A percentile compares a stretch with the other conserved stretches of the same genome.
Conservation (phyloP, 306 rosid species). For the Dryas octopetala region DNA sequence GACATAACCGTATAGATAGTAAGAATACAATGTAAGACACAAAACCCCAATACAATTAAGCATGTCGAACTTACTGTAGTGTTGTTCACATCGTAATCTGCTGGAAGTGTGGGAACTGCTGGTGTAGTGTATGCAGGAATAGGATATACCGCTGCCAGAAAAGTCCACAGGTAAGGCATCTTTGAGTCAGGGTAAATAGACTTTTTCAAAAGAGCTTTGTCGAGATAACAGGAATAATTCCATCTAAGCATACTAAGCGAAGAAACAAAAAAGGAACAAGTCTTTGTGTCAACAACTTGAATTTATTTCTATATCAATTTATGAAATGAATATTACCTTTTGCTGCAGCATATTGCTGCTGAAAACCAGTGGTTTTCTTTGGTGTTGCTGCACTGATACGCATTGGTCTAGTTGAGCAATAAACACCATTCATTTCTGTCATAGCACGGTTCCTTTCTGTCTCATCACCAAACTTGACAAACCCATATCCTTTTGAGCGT, state of each 20-base stretch:
- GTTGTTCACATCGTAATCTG: constrained; percentile 74
- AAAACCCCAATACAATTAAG: constrained; percentile 4
- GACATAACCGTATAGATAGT: constrained; percentile 6
- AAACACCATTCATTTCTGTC: constrained; percentile 87
- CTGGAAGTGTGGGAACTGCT: constrained; percentile 44
- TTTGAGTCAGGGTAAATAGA: background rate
- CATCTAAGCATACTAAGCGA: background rate
- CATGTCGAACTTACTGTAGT: constrained; percentile 61
- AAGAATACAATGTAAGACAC: constrained; percentile 21
- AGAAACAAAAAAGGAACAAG: background rate
- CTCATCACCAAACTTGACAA: constrained; percentile 88
- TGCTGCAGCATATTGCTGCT: constrained; percentile 55
- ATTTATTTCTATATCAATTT: background rate
- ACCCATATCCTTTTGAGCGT: constrained; percentile 86
- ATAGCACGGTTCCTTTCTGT: constrained; percentile 81
- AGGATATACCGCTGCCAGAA: constrained; percentile 60
- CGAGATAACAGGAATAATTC: background rate
- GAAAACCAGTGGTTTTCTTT: constrained; percentile 64
- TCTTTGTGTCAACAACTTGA: background rate
- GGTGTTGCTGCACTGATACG: constrained; percentile 92
- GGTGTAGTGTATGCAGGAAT: constrained; percentile 61
- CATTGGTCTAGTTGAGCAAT: constrained; percentile 91
- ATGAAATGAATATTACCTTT: constrained; percentile 43
- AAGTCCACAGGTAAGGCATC: constrained; percentile 9
- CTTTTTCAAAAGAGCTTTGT: background rate